Conservation (phyloP, 345 rosid species). For the Citrus medica region DNA sequence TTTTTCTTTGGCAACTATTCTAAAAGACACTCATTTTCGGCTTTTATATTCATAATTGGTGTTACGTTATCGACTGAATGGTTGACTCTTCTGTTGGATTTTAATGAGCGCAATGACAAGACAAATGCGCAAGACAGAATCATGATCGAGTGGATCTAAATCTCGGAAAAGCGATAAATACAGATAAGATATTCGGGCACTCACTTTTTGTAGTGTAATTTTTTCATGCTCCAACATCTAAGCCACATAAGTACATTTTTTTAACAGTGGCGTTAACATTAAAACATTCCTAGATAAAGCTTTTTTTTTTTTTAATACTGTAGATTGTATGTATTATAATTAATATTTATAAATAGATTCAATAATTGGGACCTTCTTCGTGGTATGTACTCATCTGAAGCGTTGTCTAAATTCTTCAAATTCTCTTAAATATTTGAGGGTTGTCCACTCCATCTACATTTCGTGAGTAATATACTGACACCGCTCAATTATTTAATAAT, state of each 20-base stretch:
- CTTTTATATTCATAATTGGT: slow-evolving; percentile 9
- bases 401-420: too few relatives aligned
- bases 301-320: too few relatives aligned
- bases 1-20: slow-evolving; percentile 13
- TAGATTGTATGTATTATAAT: too few relatives aligned
- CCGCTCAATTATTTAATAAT: too few relatives aligned
- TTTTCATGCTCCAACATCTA: not conserved
- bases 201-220: not conserved
- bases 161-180: not conserved
- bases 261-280: not conserved
- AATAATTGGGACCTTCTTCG: too few relatives aligned
- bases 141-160: not conserved
- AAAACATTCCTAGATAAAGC: not conserved
- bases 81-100: slow-evolving; percentile 27
- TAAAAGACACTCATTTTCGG: slow-evolving; percentile 4
- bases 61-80: not conserved
- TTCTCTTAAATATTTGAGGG: too few relatives aligned
- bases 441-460: too few relatives aligned
- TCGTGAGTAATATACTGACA: too few relatives aligned
- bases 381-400: too few relatives aligned
- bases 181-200: not conserved
- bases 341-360: too few relatives aligned
- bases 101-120: not conserved
- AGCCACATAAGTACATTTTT: not conserved
- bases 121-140: not conserved